Conservation (phyloP, 768 basidiomycete species). For the Lentinula raphanica region DNA sequence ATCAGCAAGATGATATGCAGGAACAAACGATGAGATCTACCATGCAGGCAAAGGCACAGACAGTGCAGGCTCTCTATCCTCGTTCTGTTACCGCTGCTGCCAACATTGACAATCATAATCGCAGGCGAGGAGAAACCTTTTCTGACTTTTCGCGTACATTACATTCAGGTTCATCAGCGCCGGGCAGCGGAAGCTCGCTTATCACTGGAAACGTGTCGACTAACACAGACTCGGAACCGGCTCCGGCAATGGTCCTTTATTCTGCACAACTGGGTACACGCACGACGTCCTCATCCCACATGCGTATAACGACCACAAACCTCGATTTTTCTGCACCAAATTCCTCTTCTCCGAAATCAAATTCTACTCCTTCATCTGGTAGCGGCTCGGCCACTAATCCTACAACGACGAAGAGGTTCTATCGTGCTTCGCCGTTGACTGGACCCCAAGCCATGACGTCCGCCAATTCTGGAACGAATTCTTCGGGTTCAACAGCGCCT, state of each 20-base stretch:
- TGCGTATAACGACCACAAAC: constrained; percentile 4
- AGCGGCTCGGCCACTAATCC: background rate
- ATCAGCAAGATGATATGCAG: background rate
- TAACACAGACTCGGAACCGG: background rate
- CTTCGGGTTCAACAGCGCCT: background rate
- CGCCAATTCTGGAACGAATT: background rate
- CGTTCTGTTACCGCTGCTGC: background rate
- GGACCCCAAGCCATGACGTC: background rate
- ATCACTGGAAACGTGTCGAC: background rate
- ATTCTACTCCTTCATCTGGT: background rate
- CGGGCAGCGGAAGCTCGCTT: background rate
- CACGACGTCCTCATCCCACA: background rate
- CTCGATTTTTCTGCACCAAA: background rate
- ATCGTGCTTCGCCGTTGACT: background rate
- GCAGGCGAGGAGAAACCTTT: constrained; percentile 3
- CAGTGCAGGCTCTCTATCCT: background rate
- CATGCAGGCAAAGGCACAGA: background rate
- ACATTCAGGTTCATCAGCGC: background rate
- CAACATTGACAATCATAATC: background rate
- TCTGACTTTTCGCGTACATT: constrained; percentile 1
- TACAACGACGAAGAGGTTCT: background rate
- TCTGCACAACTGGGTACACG: background rate
- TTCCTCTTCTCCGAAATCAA: background rate
- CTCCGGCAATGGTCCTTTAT: background rate
- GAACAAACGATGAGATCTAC: background rate